phyloP scores from a whole-genome alignment of 2,329 filamentous ascomycete genomes.

The Fusarium palustre region DNA sequence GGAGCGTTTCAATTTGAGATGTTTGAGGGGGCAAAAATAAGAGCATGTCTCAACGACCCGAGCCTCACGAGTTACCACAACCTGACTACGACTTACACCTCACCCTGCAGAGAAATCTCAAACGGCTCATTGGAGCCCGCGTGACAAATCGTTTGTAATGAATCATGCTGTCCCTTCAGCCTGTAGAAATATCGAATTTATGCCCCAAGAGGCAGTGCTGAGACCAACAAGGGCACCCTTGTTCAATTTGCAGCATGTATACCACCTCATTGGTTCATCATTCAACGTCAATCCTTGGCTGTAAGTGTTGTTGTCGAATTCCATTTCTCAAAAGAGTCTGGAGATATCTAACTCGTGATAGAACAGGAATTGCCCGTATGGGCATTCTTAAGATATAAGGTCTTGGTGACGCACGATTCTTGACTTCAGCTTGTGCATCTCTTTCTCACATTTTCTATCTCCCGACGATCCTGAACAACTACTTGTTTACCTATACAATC shows the following conservation, averaged over 20 bases:
- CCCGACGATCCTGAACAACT: too few species aligned
- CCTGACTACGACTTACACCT: not conserved
- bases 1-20: not conserved
- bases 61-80: not conserved
- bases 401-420: not conserved
- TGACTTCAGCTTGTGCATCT: not conserved
- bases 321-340: not conserved
- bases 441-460: not conserved
- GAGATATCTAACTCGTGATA: not conserved
- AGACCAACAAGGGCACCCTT: not conserved
- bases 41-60: not conserved
- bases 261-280: not conserved
- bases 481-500: too few species aligned
- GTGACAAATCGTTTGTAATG: not conserved
- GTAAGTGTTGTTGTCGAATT: not conserved
- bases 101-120: not conserved
- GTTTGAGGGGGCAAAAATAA: rapidly evolving
- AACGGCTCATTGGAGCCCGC: not conserved
- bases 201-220: not conserved
- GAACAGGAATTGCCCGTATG: too few species aligned
- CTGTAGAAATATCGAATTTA: not conserved
- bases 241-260: not conserved
- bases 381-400: not conserved
- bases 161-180: not conserved
- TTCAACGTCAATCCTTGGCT: not conserved